These are phyloP conservation scores for Oenanthe javanica DNA, from an alignment of 140 eudicot genomes.

Conservation along the genomic window DNA sequence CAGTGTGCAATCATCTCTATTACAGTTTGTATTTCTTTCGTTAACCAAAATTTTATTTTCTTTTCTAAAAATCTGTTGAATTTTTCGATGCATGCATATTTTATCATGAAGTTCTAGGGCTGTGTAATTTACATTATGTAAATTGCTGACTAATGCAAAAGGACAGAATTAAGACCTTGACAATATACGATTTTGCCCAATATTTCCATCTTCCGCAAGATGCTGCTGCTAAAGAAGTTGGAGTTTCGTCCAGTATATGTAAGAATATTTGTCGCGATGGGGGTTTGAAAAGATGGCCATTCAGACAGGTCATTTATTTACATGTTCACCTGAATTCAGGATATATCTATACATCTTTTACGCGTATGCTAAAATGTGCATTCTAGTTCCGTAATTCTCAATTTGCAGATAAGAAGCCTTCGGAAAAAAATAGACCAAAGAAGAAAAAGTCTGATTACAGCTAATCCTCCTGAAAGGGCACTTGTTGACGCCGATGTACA, in stretches of 20 bases:
- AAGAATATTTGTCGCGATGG: constrained; percentile 42
- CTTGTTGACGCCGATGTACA: constrained; percentile 30
- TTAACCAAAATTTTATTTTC: background rate
- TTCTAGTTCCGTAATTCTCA: background rate
- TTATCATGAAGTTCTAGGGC: background rate
- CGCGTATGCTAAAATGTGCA: background rate
- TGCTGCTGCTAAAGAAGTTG: constrained; percentile 33
- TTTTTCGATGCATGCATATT: background rate
- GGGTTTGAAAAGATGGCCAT: constrained; percentile 53
- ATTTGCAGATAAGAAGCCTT: constrained; percentile 39
- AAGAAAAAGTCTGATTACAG: constrained; percentile 17
- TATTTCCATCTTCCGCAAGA: constrained; percentile 47
- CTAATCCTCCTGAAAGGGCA: constrained; percentile 23
- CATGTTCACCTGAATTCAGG: background rate
- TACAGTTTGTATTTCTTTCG: background rate
- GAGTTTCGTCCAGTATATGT: constrained; percentile 33
- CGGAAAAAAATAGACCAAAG: constrained; percentile 27
- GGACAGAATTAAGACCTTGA: constrained; percentile 42
- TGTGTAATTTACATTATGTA: background rate
- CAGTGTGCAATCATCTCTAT: background rate
- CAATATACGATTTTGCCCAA: constrained; percentile 26
- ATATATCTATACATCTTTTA: background rate
- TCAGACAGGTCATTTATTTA: constrained; percentile 44
- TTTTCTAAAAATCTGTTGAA: background rate
- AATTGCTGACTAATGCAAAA: constrained; percentile 27